These are phyloP conservation scores for Neocucurbitaria cava DNA, from an alignment of 2,329 filamentous ascomycete genomes.

Conservation along the genomic window DNA sequence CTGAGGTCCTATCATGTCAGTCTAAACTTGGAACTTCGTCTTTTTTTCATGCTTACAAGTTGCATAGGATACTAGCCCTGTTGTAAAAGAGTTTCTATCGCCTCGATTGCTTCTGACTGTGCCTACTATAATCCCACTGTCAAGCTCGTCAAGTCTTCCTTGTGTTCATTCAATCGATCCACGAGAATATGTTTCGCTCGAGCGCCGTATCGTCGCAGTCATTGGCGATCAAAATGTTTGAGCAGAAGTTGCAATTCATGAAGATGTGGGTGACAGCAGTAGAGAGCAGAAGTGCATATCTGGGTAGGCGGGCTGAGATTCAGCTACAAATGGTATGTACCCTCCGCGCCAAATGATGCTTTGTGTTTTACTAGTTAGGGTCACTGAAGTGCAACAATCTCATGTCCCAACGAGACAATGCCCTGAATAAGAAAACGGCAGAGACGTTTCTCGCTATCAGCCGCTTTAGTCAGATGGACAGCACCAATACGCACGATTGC, in stretches of 20 bases:
- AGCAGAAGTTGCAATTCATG: neutral
- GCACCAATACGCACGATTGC: constrained; percentile 11
- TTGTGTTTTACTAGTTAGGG: neutral
- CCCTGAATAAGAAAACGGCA: constrained; percentile 1
- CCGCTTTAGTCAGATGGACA: constrained; percentile 10
- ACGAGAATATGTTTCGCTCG: neutral
- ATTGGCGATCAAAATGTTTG: neutral
- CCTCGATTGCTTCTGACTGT: constrained; percentile 6
- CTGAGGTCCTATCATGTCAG: neutral
- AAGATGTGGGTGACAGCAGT: neutral
- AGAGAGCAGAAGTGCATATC: constrained; percentile 1
- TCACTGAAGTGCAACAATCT: constrained; percentile 3
- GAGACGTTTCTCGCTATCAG: constrained; percentile 8
- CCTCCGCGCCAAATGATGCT: too few species aligned
- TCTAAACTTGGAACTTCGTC: neutral
- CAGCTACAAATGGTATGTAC: constrained; percentile 8
- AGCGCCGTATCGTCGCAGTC: neutral
- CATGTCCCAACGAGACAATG: constrained; percentile 11
- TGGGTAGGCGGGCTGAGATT: constrained; percentile 4
- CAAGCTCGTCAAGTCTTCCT: neutral
- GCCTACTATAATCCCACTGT: neutral
- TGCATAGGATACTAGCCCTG: neutral
- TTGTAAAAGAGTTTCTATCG: neutral
- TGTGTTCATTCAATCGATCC: neutral
- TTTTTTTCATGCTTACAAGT: neutral